A percentile compares a stretch with the other conserved stretches of the same genome.
These are phyloP conservation scores for Myochromella boudieri DNA, from an alignment of 768 basidiomycete genomes.

Conservation along the genomic window DNA sequence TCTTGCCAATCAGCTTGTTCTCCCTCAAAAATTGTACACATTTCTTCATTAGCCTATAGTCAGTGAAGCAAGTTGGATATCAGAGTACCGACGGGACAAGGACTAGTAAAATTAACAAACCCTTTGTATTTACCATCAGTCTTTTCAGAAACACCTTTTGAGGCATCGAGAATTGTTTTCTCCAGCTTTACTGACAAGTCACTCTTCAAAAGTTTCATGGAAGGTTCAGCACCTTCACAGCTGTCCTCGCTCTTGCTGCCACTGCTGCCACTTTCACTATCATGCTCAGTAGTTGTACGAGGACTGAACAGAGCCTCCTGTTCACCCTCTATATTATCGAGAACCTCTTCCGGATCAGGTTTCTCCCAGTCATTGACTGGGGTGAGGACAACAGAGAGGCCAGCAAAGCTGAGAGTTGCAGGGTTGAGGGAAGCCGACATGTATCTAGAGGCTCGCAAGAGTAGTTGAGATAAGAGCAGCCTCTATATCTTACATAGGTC, in stretches of 20 bases:
- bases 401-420: neutral
- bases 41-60: conserved; percentile 17
- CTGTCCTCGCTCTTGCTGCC: no score
- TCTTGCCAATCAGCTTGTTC: conserved; percentile 14
- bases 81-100: neutral
- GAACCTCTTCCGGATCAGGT: conserved; percentile 13
- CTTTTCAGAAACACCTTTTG: conserved; percentile 30
- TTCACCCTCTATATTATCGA: conserved; percentile 23
- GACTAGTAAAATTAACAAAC: conserved; percentile 14
- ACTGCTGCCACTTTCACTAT: no score
- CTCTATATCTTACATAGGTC: no score
- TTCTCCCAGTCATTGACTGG: conserved; percentile 2
- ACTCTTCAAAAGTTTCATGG: neutral
- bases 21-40: conserved; percentile 16
- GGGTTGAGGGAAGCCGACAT: no score
- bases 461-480: no score
- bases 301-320: no score
- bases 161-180: no score
- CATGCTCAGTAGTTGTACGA: no score
- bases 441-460: no score
- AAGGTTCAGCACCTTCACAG: no score
- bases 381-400: neutral
- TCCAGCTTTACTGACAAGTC: neutral
- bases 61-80: no score
- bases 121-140: conserved; percentile 27